Evolutionary conservation across 2,329 filamentous ascomycete species (phyloP).

Genomic region (Aspergillus sojae): DNA sequence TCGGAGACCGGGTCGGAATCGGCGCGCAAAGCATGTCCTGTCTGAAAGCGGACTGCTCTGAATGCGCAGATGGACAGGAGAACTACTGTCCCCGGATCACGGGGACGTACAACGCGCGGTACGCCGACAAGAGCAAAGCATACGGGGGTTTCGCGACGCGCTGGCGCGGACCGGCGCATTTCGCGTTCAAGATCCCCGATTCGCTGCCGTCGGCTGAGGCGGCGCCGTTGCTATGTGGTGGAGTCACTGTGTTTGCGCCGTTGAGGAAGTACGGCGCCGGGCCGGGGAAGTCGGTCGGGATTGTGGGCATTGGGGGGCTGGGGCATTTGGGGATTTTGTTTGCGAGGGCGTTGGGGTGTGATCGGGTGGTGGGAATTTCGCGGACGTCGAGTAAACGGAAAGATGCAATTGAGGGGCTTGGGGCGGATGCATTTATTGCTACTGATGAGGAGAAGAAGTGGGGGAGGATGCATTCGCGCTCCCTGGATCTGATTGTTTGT

Average conservation of each 20-base stretch:
- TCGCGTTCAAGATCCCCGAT: conserved; percentile 61
- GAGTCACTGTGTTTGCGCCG: conserved; percentile 73
- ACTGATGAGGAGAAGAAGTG: conserved; percentile 60
- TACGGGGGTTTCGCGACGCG: conserved; percentile 61
- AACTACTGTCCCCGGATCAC: conserved; percentile 43
- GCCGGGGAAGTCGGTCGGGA: conserved; percentile 70
- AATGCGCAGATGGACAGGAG: conserved; percentile 42
- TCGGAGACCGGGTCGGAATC: conserved; percentile 67
- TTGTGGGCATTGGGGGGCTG: conserved; percentile 73
- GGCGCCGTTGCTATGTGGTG: conserved; percentile 76
- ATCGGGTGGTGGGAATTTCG: conserved; percentile 62
- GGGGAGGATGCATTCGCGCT: conserved; percentile 50
- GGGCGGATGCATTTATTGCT: conserved; percentile 59
- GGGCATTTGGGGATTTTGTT: conserved; percentile 75
- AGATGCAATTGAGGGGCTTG: conserved; percentile 55
- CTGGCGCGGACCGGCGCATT: conserved; percentile 59
- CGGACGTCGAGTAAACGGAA: conserved; percentile 52
- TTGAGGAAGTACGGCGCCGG: conserved; percentile 68
- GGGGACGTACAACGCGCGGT: conserved; percentile 42
- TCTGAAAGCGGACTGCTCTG: conserved; percentile 44
- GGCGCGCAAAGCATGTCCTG: conserved; percentile 64
- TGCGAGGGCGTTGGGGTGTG: conserved; percentile 69
- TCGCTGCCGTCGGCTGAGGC: conserved; percentile 52
- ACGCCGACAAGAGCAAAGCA: conserved; percentile 38
- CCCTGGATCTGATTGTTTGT: conserved; percentile 59